Evolutionary conservation across 495 filamentous ascomycete genomes (phyloP).

Genomic region (Talaromyces liani): DNA sequence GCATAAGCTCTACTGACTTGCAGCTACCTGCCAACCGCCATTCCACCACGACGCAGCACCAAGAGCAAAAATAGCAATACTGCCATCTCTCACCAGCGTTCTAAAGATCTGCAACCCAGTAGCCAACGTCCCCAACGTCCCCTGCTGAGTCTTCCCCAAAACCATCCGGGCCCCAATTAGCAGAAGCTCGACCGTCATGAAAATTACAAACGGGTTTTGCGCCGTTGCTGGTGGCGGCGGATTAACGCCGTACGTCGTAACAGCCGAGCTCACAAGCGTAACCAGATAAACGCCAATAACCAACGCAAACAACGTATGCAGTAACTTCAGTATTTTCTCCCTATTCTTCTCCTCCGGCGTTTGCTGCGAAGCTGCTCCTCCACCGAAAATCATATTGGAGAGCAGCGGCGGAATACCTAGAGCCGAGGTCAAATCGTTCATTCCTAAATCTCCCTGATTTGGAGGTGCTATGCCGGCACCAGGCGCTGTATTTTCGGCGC

Average conservation of each 20-base stretch:
- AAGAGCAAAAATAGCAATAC: slow-evolving; percentile 72
- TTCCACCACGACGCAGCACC: slow-evolving; percentile 63
- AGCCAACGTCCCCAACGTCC: slow-evolving; percentile 17
- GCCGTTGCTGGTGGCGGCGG: slow-evolving; percentile 58
- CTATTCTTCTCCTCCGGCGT: slow-evolving; percentile 37
- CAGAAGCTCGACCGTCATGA: slow-evolving; percentile 72
- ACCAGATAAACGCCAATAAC: slow-evolving; percentile 62
- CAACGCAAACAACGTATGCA: slow-evolving; percentile 70
- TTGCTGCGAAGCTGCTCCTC: slow-evolving; percentile 17
- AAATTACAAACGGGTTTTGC: slow-evolving; percentile 65
- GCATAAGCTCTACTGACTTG: background rate
- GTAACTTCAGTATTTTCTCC: slow-evolving; percentile 60
- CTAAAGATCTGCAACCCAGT: slow-evolving; percentile 52
- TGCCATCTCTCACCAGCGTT: slow-evolving; percentile 58
- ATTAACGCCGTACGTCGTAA: slow-evolving; percentile 34
- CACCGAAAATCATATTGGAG: slow-evolving; percentile 29
- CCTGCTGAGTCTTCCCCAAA: slow-evolving; percentile 44
- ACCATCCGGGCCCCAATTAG: slow-evolving; percentile 62
- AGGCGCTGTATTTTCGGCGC: slow-evolving; percentile 23
- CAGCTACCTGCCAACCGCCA: slow-evolving; percentile 23
- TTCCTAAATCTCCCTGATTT: slow-evolving; percentile 23
- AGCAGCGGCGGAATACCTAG: slow-evolving; percentile 40
- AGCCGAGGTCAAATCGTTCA: slow-evolving; percentile 26
- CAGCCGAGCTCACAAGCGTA: slow-evolving; percentile 27
- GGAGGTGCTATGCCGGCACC: slow-evolving; percentile 29